Evolutionary conservation across 78 protist species (phyloP).

Genomic region (Cyanophora paradoxa): DNA sequence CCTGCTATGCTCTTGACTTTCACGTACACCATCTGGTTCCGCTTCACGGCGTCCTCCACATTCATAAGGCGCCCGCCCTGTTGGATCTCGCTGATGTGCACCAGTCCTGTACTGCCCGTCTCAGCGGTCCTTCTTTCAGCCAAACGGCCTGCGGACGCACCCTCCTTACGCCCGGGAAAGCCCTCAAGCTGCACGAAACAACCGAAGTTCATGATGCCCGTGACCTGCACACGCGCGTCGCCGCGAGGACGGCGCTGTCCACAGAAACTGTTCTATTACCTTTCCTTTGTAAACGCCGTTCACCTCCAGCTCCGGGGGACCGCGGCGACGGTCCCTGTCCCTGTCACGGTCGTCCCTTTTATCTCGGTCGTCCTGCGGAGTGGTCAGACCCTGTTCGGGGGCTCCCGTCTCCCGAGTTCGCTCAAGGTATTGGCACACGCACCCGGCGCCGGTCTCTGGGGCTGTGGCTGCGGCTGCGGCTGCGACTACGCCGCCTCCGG

Average conservation of each 20-base stretch:
- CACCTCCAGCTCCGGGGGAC: conserved; percentile 42
- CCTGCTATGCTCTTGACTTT: conserved; percentile 17
- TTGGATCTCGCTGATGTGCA: neutral
- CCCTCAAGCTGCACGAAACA: conserved; percentile 64
- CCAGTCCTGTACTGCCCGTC: neutral
- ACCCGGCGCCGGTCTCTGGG: neutral
- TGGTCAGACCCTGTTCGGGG: too few species aligned
- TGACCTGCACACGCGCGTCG: too few species aligned
- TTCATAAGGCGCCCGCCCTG: conserved; percentile 4
- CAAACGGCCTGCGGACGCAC: conserved; percentile 68
- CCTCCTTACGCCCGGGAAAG: conserved; percentile 45
- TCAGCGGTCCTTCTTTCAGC: too few species aligned
- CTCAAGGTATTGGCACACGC: too few species aligned
- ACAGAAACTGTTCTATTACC: too few species aligned
- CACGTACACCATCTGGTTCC: conserved; percentile 58
- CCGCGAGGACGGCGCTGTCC: too few species aligned
- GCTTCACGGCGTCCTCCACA: conserved; percentile 22
- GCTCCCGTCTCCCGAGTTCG: too few species aligned
- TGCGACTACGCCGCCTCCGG: neutral
- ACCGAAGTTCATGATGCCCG: conserved; percentile 66
- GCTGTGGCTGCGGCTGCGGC: neutral
- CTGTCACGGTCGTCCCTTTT: neutral
- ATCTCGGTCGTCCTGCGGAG: conserved; percentile 1
- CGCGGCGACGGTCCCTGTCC: conserved; percentile 17
- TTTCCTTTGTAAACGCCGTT: conserved; percentile 20